Evolutionary conservation across 176 grass and related monocot genomes (phyloP), one percentile per base, ranked within the genome.

Genomic region (Urochloa ruziziensis): DNA sequence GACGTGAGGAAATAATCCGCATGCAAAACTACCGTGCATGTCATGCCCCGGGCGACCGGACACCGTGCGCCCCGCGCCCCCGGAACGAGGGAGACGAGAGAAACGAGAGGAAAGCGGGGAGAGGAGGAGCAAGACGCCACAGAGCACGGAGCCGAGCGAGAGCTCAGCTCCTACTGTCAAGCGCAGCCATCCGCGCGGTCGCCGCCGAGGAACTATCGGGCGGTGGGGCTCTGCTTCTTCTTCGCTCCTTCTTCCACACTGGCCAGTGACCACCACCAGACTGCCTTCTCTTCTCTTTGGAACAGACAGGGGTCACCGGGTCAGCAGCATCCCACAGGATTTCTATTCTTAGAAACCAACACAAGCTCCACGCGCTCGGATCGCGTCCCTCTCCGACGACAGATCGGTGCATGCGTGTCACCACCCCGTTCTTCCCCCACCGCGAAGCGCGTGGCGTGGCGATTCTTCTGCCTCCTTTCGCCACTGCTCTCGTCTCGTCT

Each of bases 401-500:
- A 40, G 36, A 64, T 39, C 47, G 43, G 42, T 14, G 51, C 82
- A 89, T 40, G 39, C n/a, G n/a, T n/a, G n/a, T n/a, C n/a, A n/a
- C 42, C 62, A 54, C 42, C 62, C 68, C 61, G 27, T 70, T 62
- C 77, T 75, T n/a, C 82, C 28, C 27, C 82, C 61, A 80, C 77
- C 77, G 33, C 33, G 28, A 80, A 85, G 60, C 62, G 23, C 30
- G 53, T 36, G 65, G 52, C 17, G 68, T 60, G 69, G 46, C 37
- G 34, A 14, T 69, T 51, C 64, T 44, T 82, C 15, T 70, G 65
- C 70, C 9, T 43, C n/a, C 32, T 4, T 27, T 7, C 16, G n/a
- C 67, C 25, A 9, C 60, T 64, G 47, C 40, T 46, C 58, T 48
- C 33, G 1, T 69, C 66, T 69, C 66, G 23, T 42, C 37, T 46